These are phyloP conservation scores for Melanopsichium pennsylvanicum DNA, from an alignment of 1,284 basidiomycete genomes.

Conservation along the genomic window DNA sequence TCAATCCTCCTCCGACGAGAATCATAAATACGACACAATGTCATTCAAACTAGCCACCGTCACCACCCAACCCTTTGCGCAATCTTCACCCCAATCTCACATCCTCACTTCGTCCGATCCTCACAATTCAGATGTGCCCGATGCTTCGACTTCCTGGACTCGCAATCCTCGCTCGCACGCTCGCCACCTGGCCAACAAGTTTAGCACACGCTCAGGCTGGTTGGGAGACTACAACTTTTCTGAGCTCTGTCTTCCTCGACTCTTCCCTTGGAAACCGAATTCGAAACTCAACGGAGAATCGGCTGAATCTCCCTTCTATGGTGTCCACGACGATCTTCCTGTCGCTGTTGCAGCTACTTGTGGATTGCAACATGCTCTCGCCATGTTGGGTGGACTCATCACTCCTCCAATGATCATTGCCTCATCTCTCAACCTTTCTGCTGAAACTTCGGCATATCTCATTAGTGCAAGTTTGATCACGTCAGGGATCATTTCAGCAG, in stretches of 20 bases:
- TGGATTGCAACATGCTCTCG: slow-evolving; percentile 77
- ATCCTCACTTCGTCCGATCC: neutral
- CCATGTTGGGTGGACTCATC: slow-evolving; percentile 80
- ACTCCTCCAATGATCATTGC: slow-evolving; percentile 77
- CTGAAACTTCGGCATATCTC: slow-evolving; percentile 75
- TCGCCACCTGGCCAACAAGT: slow-evolving; percentile 1
- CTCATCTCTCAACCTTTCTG: slow-evolving; percentile 58
- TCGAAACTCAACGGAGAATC: slow-evolving; percentile 17
- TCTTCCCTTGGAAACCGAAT: slow-evolving; percentile 46
- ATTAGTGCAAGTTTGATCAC: slow-evolving; percentile 79
- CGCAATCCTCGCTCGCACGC: slow-evolving; percentile 12
- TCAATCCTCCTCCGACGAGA: neutral
- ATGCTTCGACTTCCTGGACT: neutral
- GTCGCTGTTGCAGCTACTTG: slow-evolving; percentile 45
- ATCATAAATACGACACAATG: slow-evolving; percentile 20
- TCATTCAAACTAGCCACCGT: slow-evolving; percentile 32
- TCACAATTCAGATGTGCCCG: neutral
- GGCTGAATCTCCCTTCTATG: slow-evolving; percentile 52
- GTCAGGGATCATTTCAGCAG: slow-evolving; percentile 75
- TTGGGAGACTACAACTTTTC: slow-evolving; percentile 54
- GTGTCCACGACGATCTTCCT: slow-evolving; percentile 52
- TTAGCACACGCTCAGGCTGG: slow-evolving; percentile 45
- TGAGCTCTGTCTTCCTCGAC: slow-evolving; percentile 48
- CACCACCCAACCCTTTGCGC: slow-evolving; percentile 38
- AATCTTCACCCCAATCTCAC: slow-evolving; percentile 9